These are phyloP conservation scores for Clavaria fumosa DNA, from an alignment of 768 basidiomycete species.

Conservation along the genomic window DNA sequence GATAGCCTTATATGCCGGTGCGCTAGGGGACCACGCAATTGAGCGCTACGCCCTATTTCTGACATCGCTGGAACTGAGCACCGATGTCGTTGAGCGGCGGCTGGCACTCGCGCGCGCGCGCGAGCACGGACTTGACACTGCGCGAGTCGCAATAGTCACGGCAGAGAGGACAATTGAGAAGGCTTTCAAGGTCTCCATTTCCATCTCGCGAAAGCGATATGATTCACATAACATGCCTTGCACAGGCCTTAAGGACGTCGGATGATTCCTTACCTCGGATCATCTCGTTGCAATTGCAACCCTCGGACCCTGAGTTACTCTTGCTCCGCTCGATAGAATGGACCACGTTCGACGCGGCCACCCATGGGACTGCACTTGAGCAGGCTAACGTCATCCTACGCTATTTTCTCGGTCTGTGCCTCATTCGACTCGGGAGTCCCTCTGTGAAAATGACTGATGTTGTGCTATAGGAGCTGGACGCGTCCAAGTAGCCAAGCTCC, in stretches of 20 bases:
- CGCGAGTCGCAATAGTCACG: constrained; percentile 62
- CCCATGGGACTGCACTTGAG: constrained; percentile 63
- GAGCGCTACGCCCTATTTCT: constrained; percentile 89
- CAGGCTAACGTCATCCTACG: constrained; percentile 81
- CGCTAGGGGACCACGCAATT: constrained; percentile 79
- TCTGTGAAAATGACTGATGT: constrained; percentile 3
- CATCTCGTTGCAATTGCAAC: constrained; percentile 37
- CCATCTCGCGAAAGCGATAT: constrained; percentile 4
- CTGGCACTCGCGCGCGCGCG: constrained; percentile 59
- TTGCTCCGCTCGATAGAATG: constrained; percentile 86
- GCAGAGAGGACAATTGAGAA: constrained; percentile 66
- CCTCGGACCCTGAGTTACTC: constrained; percentile 42
- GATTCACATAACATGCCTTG: constrained; percentile 6
- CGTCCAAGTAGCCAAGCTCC: constrained; percentile 44
- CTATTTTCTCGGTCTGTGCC: constrained; percentile 70
- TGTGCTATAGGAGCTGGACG: constrained; percentile 46
- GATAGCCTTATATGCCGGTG: constrained; percentile 88
- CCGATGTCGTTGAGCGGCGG: constrained; percentile 47
- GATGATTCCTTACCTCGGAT: constrained; percentile 47
- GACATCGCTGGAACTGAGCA: constrained; percentile 51
- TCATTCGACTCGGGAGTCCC: not conserved
- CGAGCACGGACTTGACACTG: constrained; percentile 74
- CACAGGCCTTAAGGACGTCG: constrained; percentile 35
- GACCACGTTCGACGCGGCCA: constrained; percentile 66
- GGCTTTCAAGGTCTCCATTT: constrained; percentile 38